A percentile compares a stretch with the other conserved stretches of the same genome.
Evolutionary conservation across 305 asterid species (phyloP).

Genomic region (Fraxinus angustifolia): DNA sequence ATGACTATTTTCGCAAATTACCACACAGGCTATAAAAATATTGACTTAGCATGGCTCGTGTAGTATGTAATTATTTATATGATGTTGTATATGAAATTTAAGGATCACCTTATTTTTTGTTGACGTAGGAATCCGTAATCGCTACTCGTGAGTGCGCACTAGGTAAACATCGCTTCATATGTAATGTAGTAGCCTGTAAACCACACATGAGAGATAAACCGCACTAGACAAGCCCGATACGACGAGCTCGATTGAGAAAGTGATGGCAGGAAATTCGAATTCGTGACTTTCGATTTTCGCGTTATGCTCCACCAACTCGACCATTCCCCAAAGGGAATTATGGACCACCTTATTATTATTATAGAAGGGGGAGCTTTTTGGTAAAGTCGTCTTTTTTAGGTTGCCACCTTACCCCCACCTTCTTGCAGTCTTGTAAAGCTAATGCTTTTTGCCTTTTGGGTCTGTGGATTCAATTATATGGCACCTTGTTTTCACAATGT

Average conservation of each 20-base stretch:
- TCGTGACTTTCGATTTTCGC: no score
- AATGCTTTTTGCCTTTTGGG: background rate
- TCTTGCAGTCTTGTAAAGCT: background rate
- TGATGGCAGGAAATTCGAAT: no score
- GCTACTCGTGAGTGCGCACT: no score
- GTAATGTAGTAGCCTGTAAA: no score
- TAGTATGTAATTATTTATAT: background rate
- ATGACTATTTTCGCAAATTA: background rate
- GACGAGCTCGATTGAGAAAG: no score
- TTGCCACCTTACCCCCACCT: background rate
- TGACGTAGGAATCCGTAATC: no score
- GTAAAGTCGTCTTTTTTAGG: background rate
- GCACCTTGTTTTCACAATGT: background rate
- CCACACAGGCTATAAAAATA: no score
- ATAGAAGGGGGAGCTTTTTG: background rate
- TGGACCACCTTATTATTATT: background rate
- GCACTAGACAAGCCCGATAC: no score
- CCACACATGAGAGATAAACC: no score
- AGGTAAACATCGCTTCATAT: no score
- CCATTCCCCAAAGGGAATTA: no score
- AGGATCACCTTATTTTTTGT: background rate
- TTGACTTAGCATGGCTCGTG: background rate
- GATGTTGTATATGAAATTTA: background rate
- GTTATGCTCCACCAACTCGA: no score
- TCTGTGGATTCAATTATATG: background rate